Evolutionary conservation across 2,329 filamentous ascomycete genomes (phyloP).

Genomic region (Ophiostoma australiae): DNA sequence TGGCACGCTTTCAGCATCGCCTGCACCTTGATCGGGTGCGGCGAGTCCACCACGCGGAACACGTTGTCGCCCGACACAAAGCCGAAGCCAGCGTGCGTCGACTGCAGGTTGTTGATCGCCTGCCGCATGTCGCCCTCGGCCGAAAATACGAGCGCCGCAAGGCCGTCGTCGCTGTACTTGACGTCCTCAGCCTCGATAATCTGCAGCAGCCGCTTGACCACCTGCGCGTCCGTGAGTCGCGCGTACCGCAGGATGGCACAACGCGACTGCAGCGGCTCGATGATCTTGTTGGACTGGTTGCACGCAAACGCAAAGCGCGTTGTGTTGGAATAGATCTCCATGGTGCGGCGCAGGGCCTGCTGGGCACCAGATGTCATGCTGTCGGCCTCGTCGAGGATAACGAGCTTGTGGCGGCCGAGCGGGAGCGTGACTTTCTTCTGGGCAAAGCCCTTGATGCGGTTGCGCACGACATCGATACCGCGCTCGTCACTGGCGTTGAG

Average conservation of each 20-base stretch:
- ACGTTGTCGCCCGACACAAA: conserved; percentile 98
- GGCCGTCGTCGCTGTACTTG: conserved; percentile 83
- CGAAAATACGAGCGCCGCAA: conserved; percentile 93
- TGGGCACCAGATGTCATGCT: conserved; percentile 97
- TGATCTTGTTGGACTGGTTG: conserved; percentile 99
- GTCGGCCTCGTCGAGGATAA: conserved; percentile 97
- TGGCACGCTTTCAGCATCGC: conserved; percentile 97
- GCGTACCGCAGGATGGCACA: conserved; percentile 95
- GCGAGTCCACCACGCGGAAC: conserved; percentile 94
- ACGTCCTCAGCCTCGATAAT: conserved; percentile 92
- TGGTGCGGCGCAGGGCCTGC: conserved; percentile 87
- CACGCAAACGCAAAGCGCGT: conserved; percentile 97
- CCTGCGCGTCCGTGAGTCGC: conserved; percentile 83
- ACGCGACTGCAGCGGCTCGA: conserved; percentile 94
- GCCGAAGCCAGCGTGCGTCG: conserved; percentile 85
- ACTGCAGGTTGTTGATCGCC: conserved; percentile 97
- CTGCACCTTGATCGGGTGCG: conserved; percentile 96
- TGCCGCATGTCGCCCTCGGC: conserved; percentile 98
- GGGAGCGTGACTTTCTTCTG: conserved; percentile 98
- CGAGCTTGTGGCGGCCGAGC: conserved; percentile 84
- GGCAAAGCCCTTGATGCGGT: conserved; percentile 95
- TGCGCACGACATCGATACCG: conserved; percentile 94
- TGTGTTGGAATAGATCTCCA: conserved; percentile 98
- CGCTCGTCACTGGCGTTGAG: conserved; percentile 95
- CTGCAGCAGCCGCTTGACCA: conserved; percentile 84